phyloP scores from a whole-genome alignment of 306 rosid species.

The Lathyrus aphaca region DNA sequence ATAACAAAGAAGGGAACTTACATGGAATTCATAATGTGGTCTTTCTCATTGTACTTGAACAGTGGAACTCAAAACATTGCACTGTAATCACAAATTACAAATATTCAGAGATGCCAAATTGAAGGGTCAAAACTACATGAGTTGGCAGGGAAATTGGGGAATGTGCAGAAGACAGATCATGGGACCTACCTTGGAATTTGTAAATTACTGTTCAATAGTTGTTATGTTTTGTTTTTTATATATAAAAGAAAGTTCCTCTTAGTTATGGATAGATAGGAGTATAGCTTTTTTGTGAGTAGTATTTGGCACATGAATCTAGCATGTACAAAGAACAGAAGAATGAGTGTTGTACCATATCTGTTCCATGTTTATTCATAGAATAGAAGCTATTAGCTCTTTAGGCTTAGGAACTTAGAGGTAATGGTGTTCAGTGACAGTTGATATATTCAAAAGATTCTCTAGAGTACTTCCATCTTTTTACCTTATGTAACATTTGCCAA shows the following conservation, averaged over 20 bases:
- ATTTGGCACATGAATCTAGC: conserved; percentile 19
- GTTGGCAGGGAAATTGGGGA: not conserved
- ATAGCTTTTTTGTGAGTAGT: conserved; percentile 25
- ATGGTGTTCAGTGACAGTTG: conserved; percentile 32
- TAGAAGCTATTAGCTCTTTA: conserved; percentile 30
- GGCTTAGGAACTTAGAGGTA: conserved; percentile 29
- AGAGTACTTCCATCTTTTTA: not conserved
- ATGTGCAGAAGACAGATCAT: conserved; percentile 17
- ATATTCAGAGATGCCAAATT: conserved; percentile 27
- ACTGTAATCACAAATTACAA: conserved; percentile 20
- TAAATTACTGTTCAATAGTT: conserved; percentile 16
- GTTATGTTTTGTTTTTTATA: conserved; percentile 4
- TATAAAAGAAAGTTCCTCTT: not conserved
- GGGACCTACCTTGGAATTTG: conserved; percentile 30
- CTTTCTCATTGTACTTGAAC: conserved; percentile 29
- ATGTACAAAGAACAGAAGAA: conserved; percentile 34
- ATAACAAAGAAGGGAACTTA: conserved; percentile 33
- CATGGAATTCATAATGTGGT: conserved; percentile 20
- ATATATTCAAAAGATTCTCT: conserved; percentile 28
- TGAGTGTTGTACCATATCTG: conserved; percentile 31
- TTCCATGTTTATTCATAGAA: conserved; percentile 20
- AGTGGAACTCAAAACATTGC: conserved; percentile 14
- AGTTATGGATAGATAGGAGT: conserved; percentile 27
- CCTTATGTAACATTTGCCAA: conserved; percentile 1
- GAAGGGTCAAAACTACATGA: conserved; percentile 25